Evolutionary conservation across 306 rosid species (phyloP).

Genomic region (Cucurbita moschata): DNA sequence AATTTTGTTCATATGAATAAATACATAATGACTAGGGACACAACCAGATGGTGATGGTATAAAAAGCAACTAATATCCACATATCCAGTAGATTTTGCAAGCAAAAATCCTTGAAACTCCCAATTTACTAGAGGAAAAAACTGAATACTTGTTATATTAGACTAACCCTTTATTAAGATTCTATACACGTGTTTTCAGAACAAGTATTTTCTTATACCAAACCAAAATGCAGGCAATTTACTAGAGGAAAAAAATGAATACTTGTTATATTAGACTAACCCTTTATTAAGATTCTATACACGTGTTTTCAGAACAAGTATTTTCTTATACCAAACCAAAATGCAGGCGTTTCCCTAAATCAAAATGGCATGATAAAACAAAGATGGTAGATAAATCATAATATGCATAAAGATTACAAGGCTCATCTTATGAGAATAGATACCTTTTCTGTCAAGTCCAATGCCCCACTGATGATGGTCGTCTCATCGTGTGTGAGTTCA

Average conservation of each 20-base stretch:
- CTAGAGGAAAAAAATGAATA: background rate
- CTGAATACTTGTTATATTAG: background rate
- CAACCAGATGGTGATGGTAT: background rate
- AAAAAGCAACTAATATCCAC: too few relatives aligned
- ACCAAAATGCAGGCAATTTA: background rate
- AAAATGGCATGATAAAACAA: background rate
- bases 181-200: background rate
- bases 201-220: background rate
- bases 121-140: background rate
- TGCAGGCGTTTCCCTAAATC: background rate
- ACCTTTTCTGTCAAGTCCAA: conserved; percentile 92
- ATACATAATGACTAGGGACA: background rate
- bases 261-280: background rate
- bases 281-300: background rate
- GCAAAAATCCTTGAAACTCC: background rate
- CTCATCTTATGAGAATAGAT: background rate
- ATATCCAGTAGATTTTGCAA: background rate
- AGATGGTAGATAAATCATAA: background rate
- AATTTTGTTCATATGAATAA: background rate
- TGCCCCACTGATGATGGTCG: conserved; percentile 91
- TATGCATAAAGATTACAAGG: background rate
- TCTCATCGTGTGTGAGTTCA: conserved; percentile 85
- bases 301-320: background rate
- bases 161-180: background rate
- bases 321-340: background rate